Evolutionary conservation across 176 grass and related monocot genomes (phyloP).

Genomic region (Elaeis guineensis): DNA sequence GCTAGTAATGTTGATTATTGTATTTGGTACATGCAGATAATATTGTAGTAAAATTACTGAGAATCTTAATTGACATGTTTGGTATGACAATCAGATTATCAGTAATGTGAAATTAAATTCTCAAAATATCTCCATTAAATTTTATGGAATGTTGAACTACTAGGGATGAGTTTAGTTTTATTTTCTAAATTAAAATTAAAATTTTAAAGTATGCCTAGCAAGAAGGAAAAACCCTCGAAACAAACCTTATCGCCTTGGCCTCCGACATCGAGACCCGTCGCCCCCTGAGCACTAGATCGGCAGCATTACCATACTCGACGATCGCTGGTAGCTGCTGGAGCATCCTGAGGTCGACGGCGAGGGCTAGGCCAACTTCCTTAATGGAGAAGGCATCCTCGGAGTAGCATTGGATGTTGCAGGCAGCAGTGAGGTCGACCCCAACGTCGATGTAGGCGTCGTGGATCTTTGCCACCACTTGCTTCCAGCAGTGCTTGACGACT

Average conservation of each 20-base stretch:
- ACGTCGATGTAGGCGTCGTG: constrained; percentile 69
- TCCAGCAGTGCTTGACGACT: constrained; percentile 55
- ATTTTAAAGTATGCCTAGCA: no score
- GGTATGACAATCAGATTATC: no score
- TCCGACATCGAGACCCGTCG: constrained; percentile 47
- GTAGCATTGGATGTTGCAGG: constrained; percentile 68
- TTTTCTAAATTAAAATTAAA: no score
- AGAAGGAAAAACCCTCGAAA: constrained; percentile 64
- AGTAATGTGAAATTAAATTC: no score
- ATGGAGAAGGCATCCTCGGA: constrained; percentile 52
- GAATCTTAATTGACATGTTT: no score
- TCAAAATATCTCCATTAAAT: no score
- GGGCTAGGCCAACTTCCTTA: constrained; percentile 86
- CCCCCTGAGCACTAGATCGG: constrained; percentile 51
- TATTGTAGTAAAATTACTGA: no score
- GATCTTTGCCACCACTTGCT: constrained; percentile 58
- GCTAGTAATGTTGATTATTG: no score
- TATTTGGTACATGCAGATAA: no score
- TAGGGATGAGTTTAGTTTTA: no score
- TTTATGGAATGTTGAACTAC: no score
- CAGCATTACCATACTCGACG: constrained; percentile 51
- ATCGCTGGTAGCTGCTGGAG: constrained; percentile 62
- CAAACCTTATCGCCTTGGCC: constrained; percentile 65
- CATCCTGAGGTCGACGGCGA: constrained; percentile 63
- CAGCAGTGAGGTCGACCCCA: constrained; percentile 43